Conservation (phyloP, 352 stramenopile species). For the Pythium insidiosum region DNA sequence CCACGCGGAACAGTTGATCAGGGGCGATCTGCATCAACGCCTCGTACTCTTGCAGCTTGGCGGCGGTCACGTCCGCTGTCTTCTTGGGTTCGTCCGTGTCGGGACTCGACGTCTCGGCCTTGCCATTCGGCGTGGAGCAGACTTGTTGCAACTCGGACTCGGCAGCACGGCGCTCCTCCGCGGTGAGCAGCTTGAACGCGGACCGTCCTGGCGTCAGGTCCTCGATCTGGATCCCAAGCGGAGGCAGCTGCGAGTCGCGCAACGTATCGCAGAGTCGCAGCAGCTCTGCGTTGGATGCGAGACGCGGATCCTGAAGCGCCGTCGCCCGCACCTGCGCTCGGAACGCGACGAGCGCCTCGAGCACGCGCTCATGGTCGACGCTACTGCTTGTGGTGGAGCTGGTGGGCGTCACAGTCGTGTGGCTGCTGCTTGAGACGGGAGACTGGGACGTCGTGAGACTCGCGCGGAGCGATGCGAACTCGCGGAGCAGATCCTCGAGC, state of each 20-base stretch:
- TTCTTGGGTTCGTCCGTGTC: slow-evolving; percentile 7
- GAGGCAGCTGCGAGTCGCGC: slow-evolving; percentile 44
- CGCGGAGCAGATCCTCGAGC: slow-evolving; percentile 33
- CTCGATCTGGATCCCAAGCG: slow-evolving; percentile 56
- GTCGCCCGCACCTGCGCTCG: slow-evolving; percentile 49
- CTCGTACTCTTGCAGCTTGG: slow-evolving; percentile 55
- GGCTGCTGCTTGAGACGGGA: slow-evolving; percentile 1
- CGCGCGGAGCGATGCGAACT: slow-evolving; percentile 38
- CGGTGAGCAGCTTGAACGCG: slow-evolving; percentile 46
- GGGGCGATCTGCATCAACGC: slow-evolving; percentile 61
- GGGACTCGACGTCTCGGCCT: too few species aligned
- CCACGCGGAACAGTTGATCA: slow-evolving; percentile 33
- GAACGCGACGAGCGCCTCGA: slow-evolving; percentile 50
- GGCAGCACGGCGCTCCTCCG: slow-evolving; percentile 20
- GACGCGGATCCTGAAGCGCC: slow-evolving; percentile 37
- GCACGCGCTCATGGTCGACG: slow-evolving; percentile 17
- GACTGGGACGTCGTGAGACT: slow-evolving; percentile 12
- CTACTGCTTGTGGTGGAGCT: not conserved
- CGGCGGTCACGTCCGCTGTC: slow-evolving; percentile 2
- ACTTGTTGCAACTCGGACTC: too few species aligned
- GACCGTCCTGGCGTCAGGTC: slow-evolving; percentile 54
- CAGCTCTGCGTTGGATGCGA: slow-evolving; percentile 29
- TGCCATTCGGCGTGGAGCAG: too few species aligned
- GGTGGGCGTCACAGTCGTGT: not conserved
- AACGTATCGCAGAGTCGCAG: slow-evolving; percentile 54